These are phyloP conservation scores for Saksenaea oblongispora DNA, from an alignment of 371 early-diverging fungal genomes.

Conservation along the genomic window DNA sequence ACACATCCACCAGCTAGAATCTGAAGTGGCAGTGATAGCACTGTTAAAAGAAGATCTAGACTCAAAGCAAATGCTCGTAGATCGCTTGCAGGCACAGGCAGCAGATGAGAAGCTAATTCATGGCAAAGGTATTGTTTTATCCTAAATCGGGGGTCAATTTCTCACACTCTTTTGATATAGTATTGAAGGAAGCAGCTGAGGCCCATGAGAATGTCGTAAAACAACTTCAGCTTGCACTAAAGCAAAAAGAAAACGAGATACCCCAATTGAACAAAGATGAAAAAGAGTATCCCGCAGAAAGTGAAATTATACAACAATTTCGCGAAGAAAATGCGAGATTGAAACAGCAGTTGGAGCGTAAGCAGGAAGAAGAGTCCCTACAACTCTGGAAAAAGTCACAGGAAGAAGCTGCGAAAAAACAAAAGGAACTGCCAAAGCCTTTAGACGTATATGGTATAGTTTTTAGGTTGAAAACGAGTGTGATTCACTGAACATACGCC, in stretches of 20 bases:
- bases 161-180: neutral
- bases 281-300: neutral
- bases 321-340: neutral
- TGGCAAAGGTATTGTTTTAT: neutral
- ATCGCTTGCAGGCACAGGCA: slow-evolving; percentile 11
- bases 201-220: neutral
- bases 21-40: slow-evolving; percentile 30
- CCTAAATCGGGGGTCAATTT: neutral
- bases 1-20: slow-evolving; percentile 49
- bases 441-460: neutral
- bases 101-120: slow-evolving; percentile 14
- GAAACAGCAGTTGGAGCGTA: neutral
- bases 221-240: neutral
- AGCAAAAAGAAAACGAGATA: neutral
- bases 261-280: neutral
- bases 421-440: neutral
- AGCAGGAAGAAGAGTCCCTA: neutral
- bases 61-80: slow-evolving; percentile 7
- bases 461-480: neutral
- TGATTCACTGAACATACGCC: neutral
- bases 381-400: neutral
- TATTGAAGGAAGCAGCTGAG: neutral
- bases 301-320: neutral
- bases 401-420: neutral
- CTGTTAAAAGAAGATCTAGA: slow-evolving; percentile 28